phyloP scores from a whole-genome alignment of 495 filamentous ascomycete genomes.

The Parachaetomium inaequale region DNA sequence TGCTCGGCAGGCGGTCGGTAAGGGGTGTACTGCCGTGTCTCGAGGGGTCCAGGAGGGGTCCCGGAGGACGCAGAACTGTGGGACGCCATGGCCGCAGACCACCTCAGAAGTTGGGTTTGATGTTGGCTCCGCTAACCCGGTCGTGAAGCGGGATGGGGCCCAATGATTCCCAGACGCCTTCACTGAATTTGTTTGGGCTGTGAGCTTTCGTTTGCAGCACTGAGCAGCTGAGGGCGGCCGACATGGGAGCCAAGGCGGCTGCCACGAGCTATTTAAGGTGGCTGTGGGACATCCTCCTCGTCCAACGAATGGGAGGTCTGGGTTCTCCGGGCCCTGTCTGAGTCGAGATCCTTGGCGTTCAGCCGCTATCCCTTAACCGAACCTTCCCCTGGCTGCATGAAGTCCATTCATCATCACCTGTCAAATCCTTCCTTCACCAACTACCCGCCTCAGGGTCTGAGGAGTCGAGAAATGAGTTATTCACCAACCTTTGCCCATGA shows the following conservation, averaged over 20 bases:
- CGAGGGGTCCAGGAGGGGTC: not conserved
- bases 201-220: too few relatives aligned
- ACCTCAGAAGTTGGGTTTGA: not conserved
- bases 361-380: not conserved
- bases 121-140: not conserved
- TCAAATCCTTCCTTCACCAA: not conserved
- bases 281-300: not conserved
- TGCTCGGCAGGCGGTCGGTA: conserved; percentile 8
- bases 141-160: not conserved
- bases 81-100: not conserved
- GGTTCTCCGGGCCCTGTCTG: not conserved
- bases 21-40: not conserved
- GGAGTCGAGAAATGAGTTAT: conserved; percentile 4
- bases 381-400: not conserved
- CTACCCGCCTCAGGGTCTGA: not conserved
- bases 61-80: not conserved
- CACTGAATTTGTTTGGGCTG: too few relatives aligned
- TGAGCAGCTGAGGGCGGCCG: not conserved
- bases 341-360: conserved; percentile 4
- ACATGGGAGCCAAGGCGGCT: not conserved
- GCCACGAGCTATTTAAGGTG: conserved; percentile 7
- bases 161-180: too few relatives aligned
- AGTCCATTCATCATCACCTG: too few relatives aligned
- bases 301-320: conserved; percentile 2
- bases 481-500: conserved; percentile 25